Evolutionary conservation across 2,329 filamentous ascomycete genomes (phyloP), one percentile per base, ranked within the genome.

Genomic region (Aspergillus amoenus): DNA sequence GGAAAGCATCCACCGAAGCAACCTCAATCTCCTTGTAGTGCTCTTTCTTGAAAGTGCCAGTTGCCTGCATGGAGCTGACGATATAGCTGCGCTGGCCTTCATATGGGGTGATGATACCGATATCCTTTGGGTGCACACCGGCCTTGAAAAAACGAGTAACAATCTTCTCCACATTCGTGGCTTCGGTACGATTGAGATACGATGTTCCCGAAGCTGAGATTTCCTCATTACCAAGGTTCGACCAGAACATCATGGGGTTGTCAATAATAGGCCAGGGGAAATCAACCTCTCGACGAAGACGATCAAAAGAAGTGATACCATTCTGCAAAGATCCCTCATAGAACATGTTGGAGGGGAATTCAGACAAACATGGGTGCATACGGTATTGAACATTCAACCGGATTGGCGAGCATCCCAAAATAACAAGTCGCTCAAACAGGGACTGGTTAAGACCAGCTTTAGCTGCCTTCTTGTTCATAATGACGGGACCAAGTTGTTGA

Each of bases 171-270:
- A 99, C 94, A 64, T 97, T 97, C 46, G 92, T 90, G 4, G 94
- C 93, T 74, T 99, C 94, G 1, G 94, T 97, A 46, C 94, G 90
- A 76, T 99, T 99, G 64, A 99, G 88, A 71, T 99, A 99, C 2
- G 93, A 97, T 2, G 94, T 99, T 70, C 94, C 94, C 24, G 93
- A 97, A 1, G 94, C 94, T 6, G 93, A 97, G 50, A 99, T 99
- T 75, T 99, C 94, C 75, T 99, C 94, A 59, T 95, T 96, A 59
- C 94, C 94, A 55, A 97, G 81, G 72, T 99, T 99, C 24, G 92
- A 96, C 94, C 94, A 99, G 79, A 99, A 99, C 94, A 97, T 97
- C 94, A 99, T 99, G 3, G 94, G 94, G 66, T 88, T 91, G 72
- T 97, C 93, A 18, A 82, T 85, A 30, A 96, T 91, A 3, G 94